These are phyloP conservation scores for Candida quercuum DNA, from an alignment of 805 yeast species.

Conservation along the genomic window DNA sequence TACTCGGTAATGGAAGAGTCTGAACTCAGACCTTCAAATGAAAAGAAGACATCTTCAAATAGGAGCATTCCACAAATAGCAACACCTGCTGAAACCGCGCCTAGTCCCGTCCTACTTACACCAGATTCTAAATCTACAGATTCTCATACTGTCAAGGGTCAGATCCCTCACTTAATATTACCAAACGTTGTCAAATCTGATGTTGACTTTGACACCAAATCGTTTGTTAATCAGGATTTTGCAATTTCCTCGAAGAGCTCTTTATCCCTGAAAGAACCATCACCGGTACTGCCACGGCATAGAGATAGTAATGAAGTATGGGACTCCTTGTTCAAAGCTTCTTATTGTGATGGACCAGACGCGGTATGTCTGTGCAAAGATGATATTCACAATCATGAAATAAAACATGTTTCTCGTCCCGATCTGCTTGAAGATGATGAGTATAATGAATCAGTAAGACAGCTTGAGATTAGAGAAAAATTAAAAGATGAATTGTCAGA, in stretches of 20 bases:
- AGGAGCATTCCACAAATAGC: not conserved
- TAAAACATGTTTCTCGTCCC: not conserved
- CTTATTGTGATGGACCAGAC: constrained; percentile 7
- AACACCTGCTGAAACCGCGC: not conserved
- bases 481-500: constrained; percentile 17
- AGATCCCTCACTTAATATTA: not conserved
- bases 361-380: constrained; percentile 12
- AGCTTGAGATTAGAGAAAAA: constrained; percentile 14
- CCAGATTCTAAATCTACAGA: too few species aligned
- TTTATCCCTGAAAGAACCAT: not conserved
- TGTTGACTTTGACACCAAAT: constrained; percentile 18
- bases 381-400: constrained; percentile 6
- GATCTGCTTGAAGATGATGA: constrained; percentile 9
- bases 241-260: not conserved
- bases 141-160: too few species aligned
- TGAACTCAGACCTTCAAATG: not conserved
- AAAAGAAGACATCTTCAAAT: not conserved
- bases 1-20: not conserved
- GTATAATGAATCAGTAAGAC: constrained; percentile 14
- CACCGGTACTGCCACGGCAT: too few species aligned
- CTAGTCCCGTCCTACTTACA: not conserved
- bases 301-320: constrained; percentile 8
- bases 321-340: constrained; percentile 11
- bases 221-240: constrained; percentile 14
- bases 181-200: constrained; percentile 14